Conservation (phyloP, 2,329 filamentous ascomycete species). For the Raffaelea ambrosiae region DNA sequence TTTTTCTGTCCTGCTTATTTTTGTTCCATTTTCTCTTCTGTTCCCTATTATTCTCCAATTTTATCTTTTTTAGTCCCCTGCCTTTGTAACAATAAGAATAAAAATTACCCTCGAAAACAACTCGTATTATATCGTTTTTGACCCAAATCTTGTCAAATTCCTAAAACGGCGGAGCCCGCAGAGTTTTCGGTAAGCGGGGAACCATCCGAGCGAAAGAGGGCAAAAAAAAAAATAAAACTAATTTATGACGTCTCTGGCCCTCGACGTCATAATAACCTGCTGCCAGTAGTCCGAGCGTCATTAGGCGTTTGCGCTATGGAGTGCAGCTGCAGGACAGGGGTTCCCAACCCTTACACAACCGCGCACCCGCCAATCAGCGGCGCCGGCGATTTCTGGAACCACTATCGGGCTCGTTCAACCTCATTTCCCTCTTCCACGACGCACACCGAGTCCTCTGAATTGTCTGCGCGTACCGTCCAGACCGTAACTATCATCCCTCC, state of each 20-base stretch:
- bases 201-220: background rate
- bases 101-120: background rate
- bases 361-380: background rate
- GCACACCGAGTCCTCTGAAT: no score
- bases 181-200: background rate
- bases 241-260: background rate
- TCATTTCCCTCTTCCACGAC: background rate
- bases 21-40: background rate
- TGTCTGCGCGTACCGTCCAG: no score
- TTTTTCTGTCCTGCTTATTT: background rate
- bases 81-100: no score
- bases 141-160: background rate
- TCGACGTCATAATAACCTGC: slow-evolving; percentile 1
- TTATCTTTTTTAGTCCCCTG: background rate
- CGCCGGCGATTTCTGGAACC: background rate
- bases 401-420: background rate
- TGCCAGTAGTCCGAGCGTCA: background rate
- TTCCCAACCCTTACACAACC: background rate
- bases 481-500: no score
- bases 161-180: background rate
- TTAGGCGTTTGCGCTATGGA: background rate
- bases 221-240: background rate
- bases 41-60: background rate
- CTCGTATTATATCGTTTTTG: background rate
- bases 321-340: background rate